Evolutionary conservation across 192 early-diverging fungal genomes (phyloP).

Genomic region (Blastocladiella britannica): DNA sequence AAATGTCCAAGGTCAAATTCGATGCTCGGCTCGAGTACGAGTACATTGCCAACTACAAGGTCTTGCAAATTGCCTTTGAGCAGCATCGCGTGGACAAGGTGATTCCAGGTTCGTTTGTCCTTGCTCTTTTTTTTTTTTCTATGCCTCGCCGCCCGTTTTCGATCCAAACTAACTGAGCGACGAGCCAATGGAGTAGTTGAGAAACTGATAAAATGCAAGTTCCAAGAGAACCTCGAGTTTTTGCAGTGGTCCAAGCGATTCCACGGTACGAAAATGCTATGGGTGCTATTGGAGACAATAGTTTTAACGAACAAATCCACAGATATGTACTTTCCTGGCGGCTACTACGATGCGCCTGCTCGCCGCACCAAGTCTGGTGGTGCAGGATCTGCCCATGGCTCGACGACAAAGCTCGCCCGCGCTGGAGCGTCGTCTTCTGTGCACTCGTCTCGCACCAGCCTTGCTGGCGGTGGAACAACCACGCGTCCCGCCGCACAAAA

Average conservation of each 20-base stretch:
- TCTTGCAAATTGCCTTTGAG: conserved; percentile 71
- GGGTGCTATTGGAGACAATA: conserved; percentile 2
- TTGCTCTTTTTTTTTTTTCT: background rate
- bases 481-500: too few relatives aligned
- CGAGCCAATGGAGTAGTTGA: conserved; percentile 2
- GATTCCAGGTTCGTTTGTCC: conserved; percentile 1
- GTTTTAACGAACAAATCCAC: conserved; percentile 75
- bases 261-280: conserved; percentile 3
- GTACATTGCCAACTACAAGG: conserved; percentile 84
- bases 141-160: background rate
- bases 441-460: conserved; percentile 2
- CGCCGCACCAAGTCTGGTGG: conserved; percentile 21
- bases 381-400: conserved; percentile 11
- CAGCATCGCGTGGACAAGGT: conserved; percentile 83
- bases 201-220: conserved; percentile 4
- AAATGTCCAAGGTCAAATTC: conserved; percentile 81
- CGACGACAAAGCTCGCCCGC: conserved; percentile 10
- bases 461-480: too few relatives aligned
- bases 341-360: conserved; percentile 56
- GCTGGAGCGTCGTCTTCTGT: conserved; percentile 6
- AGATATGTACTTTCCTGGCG: conserved; percentile 73
- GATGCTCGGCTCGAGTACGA: conserved; percentile 88
- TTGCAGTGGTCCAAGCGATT: conserved; percentile 1
- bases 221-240: conserved; percentile 3
- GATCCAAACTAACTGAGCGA: background rate